Percentiles rank a stretch among this genome's conserved stretches.
phyloP scores from a whole-genome alignment of 2,329 filamentous ascomycete species.

The Stachybotrys chlorohalonatus region DNA sequence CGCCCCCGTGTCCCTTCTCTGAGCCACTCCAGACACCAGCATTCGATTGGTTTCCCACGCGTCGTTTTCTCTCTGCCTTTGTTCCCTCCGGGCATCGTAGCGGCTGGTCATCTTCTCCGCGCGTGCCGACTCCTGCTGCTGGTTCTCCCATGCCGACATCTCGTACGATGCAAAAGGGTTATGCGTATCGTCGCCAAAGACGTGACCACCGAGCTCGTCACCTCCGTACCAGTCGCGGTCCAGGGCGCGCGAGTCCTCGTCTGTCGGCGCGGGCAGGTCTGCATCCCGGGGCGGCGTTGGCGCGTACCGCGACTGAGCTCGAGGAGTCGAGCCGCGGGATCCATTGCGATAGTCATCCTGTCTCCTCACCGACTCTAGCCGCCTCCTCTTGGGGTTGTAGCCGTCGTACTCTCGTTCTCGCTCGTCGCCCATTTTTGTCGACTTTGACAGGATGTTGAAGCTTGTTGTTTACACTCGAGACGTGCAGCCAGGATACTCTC shows the following conservation, averaged over 20 bases:
- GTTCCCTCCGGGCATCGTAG: conserved; percentile 60
- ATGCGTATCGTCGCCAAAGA: conserved; percentile 84
- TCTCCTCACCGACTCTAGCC: conserved; percentile 22
- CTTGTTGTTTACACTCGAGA: background rate
- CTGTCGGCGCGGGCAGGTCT: conserved; percentile 51
- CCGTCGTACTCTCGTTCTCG: conserved; percentile 27
- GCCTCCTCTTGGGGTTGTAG: conserved; percentile 29
- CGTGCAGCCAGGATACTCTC: background rate
- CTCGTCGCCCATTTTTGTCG: conserved; percentile 21
- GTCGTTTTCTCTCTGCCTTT: conserved; percentile 90
- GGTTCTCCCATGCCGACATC: conserved; percentile 62
- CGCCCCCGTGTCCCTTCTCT: conserved; percentile 69
- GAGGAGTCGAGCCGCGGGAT: conserved; percentile 23
- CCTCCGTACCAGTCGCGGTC: conserved; percentile 92
- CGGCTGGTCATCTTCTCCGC: conserved; percentile 72
- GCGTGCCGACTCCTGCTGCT: conserved; percentile 69
- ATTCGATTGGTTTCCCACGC: conserved; percentile 99
- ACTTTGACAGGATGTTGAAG: background rate
- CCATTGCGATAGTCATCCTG: conserved; percentile 19
- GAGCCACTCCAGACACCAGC: conserved; percentile 92
- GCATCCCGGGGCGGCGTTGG: conserved; percentile 26
- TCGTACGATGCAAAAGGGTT: conserved; percentile 80
- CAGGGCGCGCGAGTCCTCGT: conserved; percentile 64
- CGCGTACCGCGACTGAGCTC: conserved; percentile 27
- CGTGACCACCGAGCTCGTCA: conserved; percentile 72